Base-by-base conservation (phyloP, 257 asterid species). In the Marsdenia floribunda region DNA sequence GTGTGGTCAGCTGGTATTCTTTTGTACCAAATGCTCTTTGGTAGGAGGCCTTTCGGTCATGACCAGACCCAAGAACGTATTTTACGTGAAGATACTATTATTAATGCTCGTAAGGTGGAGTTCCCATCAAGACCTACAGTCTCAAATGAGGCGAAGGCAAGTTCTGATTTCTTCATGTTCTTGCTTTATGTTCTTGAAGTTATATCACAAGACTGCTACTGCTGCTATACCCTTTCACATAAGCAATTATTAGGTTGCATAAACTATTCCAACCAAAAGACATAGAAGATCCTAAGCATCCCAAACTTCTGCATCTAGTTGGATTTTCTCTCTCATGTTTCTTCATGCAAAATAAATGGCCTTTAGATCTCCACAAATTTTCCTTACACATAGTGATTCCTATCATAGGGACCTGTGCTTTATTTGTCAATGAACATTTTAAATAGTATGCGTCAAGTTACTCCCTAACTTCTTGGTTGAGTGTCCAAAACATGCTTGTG, bases 1-100 rank as follows among this genome's bases (percentile, higher is more conserved):
- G 99, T 95, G 50, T 95, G 99, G 99, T 95, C 99, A 75, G 93
- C 90, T 54, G 99, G 99, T 19, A 83, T 95, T 73, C 84, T 95
- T 72, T 82, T 92, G 78, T 95, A 92, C 91, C 99, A 95, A 88
- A 90, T 95, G 96, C 89, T 95, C 67, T 92, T 90, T 79, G 98
- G 99, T 37, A 85, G 82, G 84, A 91, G 98, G 59, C 99, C 99
- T 75, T 95, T 95, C 77, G 99, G 99, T 59, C 99, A 95, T 55
- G 98, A 95, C 80, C 99, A 95, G 78, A 73, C 93, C 50, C 99
- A 92, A 82, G 99, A 95, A 78, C 85, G 96, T 61, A 95, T 95
- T 75, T 79, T 95, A 80, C 97, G 99, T 16, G 99, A 95, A 85
- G 99, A 95, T 79, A 95, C 99, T 13, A 95, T 95, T 68, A 90